Evolutionary conservation across 805 yeast genomes (phyloP).

Genomic region (Barnettozyma sp.): DNA sequence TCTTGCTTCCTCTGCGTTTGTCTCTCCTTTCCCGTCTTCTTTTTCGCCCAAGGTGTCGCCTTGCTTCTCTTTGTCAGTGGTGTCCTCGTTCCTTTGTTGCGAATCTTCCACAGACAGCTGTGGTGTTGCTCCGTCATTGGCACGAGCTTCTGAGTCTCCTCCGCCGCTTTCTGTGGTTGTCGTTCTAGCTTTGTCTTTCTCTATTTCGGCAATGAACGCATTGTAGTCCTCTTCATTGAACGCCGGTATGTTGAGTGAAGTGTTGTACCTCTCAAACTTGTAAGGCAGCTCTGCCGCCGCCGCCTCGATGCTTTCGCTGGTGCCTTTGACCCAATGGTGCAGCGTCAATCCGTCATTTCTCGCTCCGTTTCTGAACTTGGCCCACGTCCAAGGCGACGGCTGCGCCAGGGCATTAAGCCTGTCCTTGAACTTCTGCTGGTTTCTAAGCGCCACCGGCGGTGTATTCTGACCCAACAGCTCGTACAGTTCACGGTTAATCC

Average conservation of each 20-base stretch:
- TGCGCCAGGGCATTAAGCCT: slow-evolving; percentile 52
- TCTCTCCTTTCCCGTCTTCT: background rate
- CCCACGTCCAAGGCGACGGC: slow-evolving; percentile 79
- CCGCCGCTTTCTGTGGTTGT: too few species aligned
- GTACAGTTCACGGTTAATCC: slow-evolving; percentile 86
- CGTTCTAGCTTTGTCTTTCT: slow-evolving; percentile 1
- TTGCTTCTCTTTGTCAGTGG: too few species aligned
- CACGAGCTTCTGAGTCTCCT: too few species aligned
- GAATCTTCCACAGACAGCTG: too few species aligned
- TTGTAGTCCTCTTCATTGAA: slow-evolving; percentile 58
- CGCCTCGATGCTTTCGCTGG: slow-evolving; percentile 27
- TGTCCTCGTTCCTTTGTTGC: too few species aligned
- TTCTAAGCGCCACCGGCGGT: slow-evolving; percentile 68
- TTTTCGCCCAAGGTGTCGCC: too few species aligned
- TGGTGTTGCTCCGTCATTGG: too few species aligned
- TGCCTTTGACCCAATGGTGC: slow-evolving; percentile 84
- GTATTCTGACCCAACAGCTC: slow-evolving; percentile 86
- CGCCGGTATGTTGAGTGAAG: slow-evolving; percentile 59
- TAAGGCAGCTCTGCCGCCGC: slow-evolving; percentile 38
- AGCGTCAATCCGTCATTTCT: slow-evolving; percentile 46
- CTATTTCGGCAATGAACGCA: slow-evolving; percentile 35
- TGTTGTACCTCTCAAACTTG: slow-evolving; percentile 69
- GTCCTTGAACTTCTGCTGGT: slow-evolving; percentile 51
- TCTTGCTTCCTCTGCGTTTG: too few species aligned
- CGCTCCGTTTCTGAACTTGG: slow-evolving; percentile 50